Percentiles rank a stretch among this genome's conserved stretches.
Conservation (phyloP, 176 grass and related monocot species). For the Dendrocalamus sinicus region DNA sequence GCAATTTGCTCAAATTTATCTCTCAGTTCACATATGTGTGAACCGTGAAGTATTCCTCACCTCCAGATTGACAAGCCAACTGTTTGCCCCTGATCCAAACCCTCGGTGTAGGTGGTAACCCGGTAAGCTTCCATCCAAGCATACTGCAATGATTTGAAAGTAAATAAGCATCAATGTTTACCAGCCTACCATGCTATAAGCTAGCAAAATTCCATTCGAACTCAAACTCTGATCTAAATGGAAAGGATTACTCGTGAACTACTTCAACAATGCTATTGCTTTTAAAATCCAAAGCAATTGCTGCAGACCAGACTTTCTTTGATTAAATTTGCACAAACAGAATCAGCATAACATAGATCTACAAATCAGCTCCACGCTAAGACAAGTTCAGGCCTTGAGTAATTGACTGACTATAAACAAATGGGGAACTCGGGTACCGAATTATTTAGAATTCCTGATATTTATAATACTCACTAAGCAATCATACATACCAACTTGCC, state of each 20-base stretch:
- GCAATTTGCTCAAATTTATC: slow-evolving; percentile 30
- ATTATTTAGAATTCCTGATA: slow-evolving; percentile 15
- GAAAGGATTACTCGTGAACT: background rate
- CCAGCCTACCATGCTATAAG: background rate
- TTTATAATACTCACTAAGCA: slow-evolving; percentile 10
- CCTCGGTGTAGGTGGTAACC: slow-evolving; percentile 89
- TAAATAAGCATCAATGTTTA: slow-evolving; percentile 13
- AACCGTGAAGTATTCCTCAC: slow-evolving; percentile 45
- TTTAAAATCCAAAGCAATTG: slow-evolving; percentile 10
- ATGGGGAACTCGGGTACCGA: background rate
- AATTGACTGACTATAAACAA: background rate
- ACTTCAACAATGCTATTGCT: background rate
- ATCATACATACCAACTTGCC: slow-evolving; percentile 18
- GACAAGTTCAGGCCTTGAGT: background rate
- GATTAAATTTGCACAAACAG: background rate
- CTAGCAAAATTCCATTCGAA: background rate
- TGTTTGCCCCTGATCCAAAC: slow-evolving; percentile 90
- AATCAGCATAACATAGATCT: background rate
- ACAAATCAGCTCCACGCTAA: background rate
- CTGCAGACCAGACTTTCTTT: background rate
- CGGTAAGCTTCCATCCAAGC: slow-evolving; percentile 91
- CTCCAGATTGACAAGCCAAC: slow-evolving; percentile 91
- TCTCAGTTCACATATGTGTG: background rate
- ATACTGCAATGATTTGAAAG: slow-evolving; percentile 60
- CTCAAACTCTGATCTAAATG: background rate